Conservation (phyloP, 768 basidiomycete genomes). For the Goffeauzyma gilvescens region DNA sequence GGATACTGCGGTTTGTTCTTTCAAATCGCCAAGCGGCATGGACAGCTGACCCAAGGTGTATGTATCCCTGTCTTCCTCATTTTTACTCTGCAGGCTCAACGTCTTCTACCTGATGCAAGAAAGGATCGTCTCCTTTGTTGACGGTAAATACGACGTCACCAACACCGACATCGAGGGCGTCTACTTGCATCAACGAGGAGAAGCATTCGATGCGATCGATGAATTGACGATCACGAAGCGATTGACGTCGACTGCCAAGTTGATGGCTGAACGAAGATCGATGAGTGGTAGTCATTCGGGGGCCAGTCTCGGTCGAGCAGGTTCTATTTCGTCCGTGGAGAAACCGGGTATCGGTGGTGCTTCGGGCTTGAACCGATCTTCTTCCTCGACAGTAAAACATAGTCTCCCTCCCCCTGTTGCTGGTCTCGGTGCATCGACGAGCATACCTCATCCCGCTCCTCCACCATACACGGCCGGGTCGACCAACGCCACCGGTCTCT, state of each 20-base stretch:
- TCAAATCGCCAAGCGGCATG: too few species aligned
- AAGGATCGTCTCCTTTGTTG: conserved; percentile 70
- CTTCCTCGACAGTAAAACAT: conserved; percentile 31
- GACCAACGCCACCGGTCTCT: conserved; percentile 22
- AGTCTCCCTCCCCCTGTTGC: conserved; percentile 18
- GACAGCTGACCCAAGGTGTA: conserved; percentile 6
- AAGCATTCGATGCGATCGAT: conserved; percentile 61
- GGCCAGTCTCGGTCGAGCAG: conserved; percentile 10
- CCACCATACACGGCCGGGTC: conserved; percentile 38
- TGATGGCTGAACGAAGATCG: conserved; percentile 25
- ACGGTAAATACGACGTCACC: conserved; percentile 51
- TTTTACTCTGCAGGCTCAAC: conserved; percentile 48
- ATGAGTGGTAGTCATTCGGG: conserved; percentile 11
- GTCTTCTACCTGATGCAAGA: conserved; percentile 86
- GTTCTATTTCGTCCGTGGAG: conserved; percentile 9
- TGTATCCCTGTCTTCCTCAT: too few species aligned
- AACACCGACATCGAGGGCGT: conserved; percentile 53
- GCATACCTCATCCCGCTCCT: conserved; percentile 31
- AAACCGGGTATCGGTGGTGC: conserved; percentile 32
- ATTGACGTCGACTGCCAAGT: conserved; percentile 47
- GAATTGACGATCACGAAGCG: conserved; percentile 64
- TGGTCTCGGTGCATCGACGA: conserved; percentile 7
- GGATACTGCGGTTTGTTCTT: too few species aligned
- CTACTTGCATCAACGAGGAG: conserved; percentile 65
- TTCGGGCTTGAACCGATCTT: too few species aligned